Base-by-base conservation (phyloP, 2,329 filamentous ascomycete species). In the Orbilia oligospora region DNA sequence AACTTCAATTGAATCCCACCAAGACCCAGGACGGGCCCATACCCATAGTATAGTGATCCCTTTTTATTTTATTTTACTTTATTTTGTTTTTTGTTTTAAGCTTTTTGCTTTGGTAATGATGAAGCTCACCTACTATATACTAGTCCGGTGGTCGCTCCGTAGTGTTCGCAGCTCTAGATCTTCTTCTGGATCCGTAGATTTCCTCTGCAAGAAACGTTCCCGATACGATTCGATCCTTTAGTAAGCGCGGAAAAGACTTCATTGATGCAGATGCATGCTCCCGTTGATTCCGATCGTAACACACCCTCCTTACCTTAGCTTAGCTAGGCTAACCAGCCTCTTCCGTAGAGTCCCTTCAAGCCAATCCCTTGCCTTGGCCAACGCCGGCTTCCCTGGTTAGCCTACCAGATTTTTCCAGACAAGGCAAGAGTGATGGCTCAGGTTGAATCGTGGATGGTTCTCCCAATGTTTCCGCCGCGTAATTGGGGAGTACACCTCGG, bases 401-500 rank as follows among this genome's bases (percentile, higher is more conserved):
- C 51, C 8, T n/a, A 65, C 48, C 36, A 44, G 4, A n/a, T 27
- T 27, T 44, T 24, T 4, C 36, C 56, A 44, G 33, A 27, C 56
- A 36, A 61, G 38, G 65, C 49, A 70, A 70, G 51, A 48, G 66
- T 18, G 12, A 61, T 44, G 33, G 36, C 33, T 44, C 10, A 33
- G 36, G 56, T 20, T 61, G 56, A 61, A 44, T 44, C 56, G 24
- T 65, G 61, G 44, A 65, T 36, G 6, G 38, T 49, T 65, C 49
- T 27, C 55, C 22, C 27, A 48, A 46, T 56, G 65, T 71, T 51
- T 56, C 55, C 44, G 30, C 67, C 73, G 73, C 58, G 61, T 67
- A 63, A 77, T 71, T 71, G 51, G 61, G 44, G 73, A 67, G 41
- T 61, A 48, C 67, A 67, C 36, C 41, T 30, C 12, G 66, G n/a